A percentile compares a stretch with the other conserved stretches of the same genome.
phyloP scores from a whole-genome alignment of 2,329 filamentous ascomycete genomes.

The Hypoxylon sp. region DNA sequence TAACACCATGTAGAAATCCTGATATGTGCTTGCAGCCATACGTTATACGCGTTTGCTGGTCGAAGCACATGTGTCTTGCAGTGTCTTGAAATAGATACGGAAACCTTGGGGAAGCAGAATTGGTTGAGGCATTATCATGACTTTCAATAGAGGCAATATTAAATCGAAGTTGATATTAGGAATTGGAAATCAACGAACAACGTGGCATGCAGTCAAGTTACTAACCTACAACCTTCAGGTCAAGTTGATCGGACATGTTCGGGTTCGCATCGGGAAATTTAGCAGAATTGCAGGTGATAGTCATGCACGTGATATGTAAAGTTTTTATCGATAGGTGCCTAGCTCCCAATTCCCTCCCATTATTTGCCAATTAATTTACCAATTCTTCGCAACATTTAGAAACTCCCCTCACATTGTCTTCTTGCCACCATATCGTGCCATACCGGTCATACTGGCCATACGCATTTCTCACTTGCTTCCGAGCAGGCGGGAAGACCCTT shows the following conservation, averaged over 20 bases:
- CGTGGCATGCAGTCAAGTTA: constrained; percentile 2
- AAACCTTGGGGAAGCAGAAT: background rate
- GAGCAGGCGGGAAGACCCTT: constrained; percentile 27
- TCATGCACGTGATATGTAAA: constrained; percentile 4
- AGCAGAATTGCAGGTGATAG: background rate
- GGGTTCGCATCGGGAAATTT: background rate
- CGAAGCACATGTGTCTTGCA: background rate
- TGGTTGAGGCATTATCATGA: background rate
- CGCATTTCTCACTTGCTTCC: constrained; percentile 21
- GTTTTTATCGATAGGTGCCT: constrained; percentile 5
- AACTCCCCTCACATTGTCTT: constrained; percentile 6
- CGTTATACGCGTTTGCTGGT: background rate
- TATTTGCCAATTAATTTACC: constrained; percentile 33
- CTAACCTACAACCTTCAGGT: background rate
- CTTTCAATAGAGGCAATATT: background rate
- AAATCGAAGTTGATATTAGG: background rate
- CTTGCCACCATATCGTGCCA: constrained; percentile 20
- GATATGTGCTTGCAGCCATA: background rate
- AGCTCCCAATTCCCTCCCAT: constrained; percentile 1
- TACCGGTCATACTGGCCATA: constrained; percentile 16
- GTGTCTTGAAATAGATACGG: background rate
- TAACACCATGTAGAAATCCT: background rate
- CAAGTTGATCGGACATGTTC: constrained; percentile 4
- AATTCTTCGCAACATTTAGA: constrained; percentile 1
- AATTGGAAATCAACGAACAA: background rate